These are phyloP conservation scores for Populus alba DNA, from an alignment of 345 rosid genomes.

Conservation along the genomic window DNA sequence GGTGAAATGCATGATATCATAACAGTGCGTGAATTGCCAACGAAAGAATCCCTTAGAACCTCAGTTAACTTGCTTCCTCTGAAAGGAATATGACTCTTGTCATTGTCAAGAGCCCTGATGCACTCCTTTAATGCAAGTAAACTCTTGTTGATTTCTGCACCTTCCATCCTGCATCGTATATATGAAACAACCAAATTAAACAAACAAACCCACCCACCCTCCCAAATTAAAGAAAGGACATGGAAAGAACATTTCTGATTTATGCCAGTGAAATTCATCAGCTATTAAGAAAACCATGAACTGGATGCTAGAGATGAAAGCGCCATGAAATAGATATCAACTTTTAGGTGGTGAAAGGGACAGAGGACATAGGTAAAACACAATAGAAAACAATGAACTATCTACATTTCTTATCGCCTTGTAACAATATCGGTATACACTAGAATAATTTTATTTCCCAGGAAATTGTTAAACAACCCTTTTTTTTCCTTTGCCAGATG, in stretches of 20 bases:
- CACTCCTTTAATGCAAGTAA: constrained; percentile 95
- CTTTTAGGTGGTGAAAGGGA: neutral
- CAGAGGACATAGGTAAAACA: neutral
- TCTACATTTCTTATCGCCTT: neutral
- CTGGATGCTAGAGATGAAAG: neutral
- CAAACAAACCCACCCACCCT: constrained; percentile 2
- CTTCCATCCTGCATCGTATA: constrained; percentile 77
- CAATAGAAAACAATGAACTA: neutral
- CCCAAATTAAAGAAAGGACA: neutral
- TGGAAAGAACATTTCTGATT: neutral
- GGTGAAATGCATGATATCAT: constrained; percentile 99
- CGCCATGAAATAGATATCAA: neutral
- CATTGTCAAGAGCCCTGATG: constrained; percentile 98
- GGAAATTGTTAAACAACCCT: neutral
- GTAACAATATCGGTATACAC: neutral
- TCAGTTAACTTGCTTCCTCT: constrained; percentile 97
- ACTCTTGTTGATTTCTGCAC: constrained; percentile 99
- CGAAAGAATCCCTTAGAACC: constrained; percentile 96
- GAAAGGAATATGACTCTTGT: constrained; percentile 97
- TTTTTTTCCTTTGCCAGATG: neutral
- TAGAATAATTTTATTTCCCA: neutral
- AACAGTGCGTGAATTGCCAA: constrained; percentile 95
- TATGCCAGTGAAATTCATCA: no score
- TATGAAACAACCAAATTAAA: constrained; percentile 17
- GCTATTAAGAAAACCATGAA: neutral